Base-by-base conservation (phyloP, 2,329 filamentous ascomycete genomes). In the Colletotrichum noveboracense region DNA sequence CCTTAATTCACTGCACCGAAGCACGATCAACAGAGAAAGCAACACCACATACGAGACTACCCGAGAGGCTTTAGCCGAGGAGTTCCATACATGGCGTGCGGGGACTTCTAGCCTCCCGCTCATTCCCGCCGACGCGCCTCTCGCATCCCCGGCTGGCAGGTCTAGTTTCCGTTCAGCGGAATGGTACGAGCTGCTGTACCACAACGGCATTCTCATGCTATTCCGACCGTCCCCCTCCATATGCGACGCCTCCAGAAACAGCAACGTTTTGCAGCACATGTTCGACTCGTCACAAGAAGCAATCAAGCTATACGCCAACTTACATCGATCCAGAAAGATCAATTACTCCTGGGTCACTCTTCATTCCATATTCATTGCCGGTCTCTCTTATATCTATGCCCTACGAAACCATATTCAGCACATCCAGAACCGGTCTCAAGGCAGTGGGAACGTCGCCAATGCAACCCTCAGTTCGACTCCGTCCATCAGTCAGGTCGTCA, bases 341-440 rank as follows among this genome's bases (percentile, higher is more conserved):
- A 89, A 89, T 77, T 89, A 85, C 56, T 86, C 85, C 0, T 89
- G 87, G 87, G 85, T 89, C 30, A 88, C 87, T 0, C 83, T 89
- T 72, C 88, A 89, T 66, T 83, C 86, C 1, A 83, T 88, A 2
- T 89, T 89, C 77, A 84, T 88, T 72, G 87, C 87, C 0, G 87
- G 87, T 0, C 75, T 87, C 0, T 85, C 85, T 0, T 88, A 87
- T 65, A 83, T 88, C 4, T 88, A 88, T 52, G 85, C 85, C 0
- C 74, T 87, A 1, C 81, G 85, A 1, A 81, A 84, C 2, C 86
- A 87, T 68, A 83, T 87, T 36, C 84, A 84, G 26, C 81, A 80
- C 12, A 73, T 79, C 5, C 78, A 82, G 30, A 70, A 77, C 10
- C 36, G 76, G 16, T 48, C 71, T 30, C 61, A 64, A 5, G 65